Base-by-base conservation (phyloP, 1,284 basidiomycete species). In the Sanghuangporus sanghuang region DNA sequence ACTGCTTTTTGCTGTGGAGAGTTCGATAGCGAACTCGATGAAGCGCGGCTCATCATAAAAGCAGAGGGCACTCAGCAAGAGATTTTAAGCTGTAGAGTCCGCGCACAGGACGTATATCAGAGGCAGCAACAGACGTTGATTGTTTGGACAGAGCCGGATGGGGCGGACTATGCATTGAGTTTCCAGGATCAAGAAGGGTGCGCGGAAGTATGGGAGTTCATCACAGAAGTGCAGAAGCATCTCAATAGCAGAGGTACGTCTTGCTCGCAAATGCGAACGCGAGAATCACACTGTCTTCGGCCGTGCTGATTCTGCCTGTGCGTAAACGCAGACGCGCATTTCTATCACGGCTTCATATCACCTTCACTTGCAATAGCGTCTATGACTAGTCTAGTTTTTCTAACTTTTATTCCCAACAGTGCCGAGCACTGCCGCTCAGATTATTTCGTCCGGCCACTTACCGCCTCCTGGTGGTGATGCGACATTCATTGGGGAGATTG, bases 171-270 rank as follows among this genome's bases (percentile, higher is more conserved):
- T 75, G 97, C 97, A 2, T 81, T 99, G 57, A 97, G 95, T 68
- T 99, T 99, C 71, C 96, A 98, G 73, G 96, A 98, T 71, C 85
- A 93, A 0, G 93, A 96, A 67, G 97, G 96, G 39, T 99, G 96
- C 71, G 83, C 89, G 54, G 96, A 98, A 78, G 93, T 99, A 56
- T 99, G 96, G 96, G 91, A 91, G 70, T 99, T 99, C 75, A 95
- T 99, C 70, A 81, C 86, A 67, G 94, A 98, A 70, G 95, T 98
- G n/a, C 95, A 97, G 73, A 85, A 85, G 67, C 90, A 93, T 71
- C 85, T 94, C 79, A 84, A 84, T 70, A 77, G 76, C 53, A 77
- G 78, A 74, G 85, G 87, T 89, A 68, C 71, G 80, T 70, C 64
- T 49, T 23, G 3, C 56, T 53, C 35, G 67, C 61, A 61, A 39